Evolutionary conservation across 768 basidiomycete genomes (phyloP).

Genomic region (Tubosaeta sp.): DNA sequence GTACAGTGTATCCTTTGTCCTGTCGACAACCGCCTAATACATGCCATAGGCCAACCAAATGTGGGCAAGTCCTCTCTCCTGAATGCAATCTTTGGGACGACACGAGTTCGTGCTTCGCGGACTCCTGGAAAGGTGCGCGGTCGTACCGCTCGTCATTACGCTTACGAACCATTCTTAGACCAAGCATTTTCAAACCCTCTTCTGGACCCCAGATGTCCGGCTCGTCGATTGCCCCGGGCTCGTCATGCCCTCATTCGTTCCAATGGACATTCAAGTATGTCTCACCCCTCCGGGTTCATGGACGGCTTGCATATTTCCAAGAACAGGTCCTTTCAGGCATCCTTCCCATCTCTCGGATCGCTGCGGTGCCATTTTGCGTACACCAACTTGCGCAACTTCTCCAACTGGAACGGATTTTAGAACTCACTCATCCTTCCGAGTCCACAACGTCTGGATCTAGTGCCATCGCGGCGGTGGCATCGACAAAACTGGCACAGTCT

Average conservation of each 20-base stretch:
- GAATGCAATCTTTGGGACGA: constrained; percentile 83
- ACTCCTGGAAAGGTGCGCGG: constrained; percentile 76
- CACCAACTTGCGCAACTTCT: constrained; percentile 61
- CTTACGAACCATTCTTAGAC: constrained; percentile 45
- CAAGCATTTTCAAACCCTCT: constrained; percentile 94
- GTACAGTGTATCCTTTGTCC: constrained; percentile 27
- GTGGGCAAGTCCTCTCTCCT: constrained; percentile 92
- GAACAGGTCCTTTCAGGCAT: constrained; percentile 63
- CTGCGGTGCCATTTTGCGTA: constrained; percentile 83
- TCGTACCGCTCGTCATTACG: not conserved
- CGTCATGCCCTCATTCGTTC: constrained; percentile 80
- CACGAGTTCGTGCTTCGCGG: constrained; percentile 75
- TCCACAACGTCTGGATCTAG: not conserved
- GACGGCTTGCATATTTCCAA: not conserved
- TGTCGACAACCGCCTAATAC: not conserved
- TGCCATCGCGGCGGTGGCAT: not conserved
- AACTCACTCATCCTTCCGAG: constrained; percentile 49
- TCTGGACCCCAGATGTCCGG: constrained; percentile 80
- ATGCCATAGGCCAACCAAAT: constrained; percentile 75
- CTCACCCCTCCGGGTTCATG: not conserved
- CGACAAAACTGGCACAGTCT: not conserved
- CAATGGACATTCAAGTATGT: constrained; percentile 76
- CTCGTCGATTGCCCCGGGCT: constrained; percentile 95
- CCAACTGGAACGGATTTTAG: constrained; percentile 72
- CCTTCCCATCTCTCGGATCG: constrained; percentile 76